A percentile compares a stretch with the other conserved stretches of the same genome.
phyloP scores from a whole-genome alignment of 805 yeast genomes.

The Diddensiella santjacobensis region DNA sequence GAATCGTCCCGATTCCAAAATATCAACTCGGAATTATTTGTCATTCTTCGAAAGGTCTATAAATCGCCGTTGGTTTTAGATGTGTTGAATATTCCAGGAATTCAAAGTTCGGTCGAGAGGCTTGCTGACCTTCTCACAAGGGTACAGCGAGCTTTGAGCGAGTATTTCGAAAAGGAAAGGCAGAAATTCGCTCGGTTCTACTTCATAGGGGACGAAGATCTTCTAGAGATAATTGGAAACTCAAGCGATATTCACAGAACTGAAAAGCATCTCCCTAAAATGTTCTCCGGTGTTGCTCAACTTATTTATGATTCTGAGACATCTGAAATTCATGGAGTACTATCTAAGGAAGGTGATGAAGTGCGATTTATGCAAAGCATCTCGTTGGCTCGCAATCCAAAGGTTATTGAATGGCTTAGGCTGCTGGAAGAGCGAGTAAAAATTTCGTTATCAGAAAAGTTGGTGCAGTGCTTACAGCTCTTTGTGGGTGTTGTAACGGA shows the following conservation, averaged over 20 bases:
- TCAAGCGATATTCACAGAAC: slow-evolving; percentile 43
- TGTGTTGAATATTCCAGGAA: slow-evolving; percentile 46
- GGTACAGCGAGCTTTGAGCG: slow-evolving; percentile 63
- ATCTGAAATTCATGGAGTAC: slow-evolving; percentile 42
- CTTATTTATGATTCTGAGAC: slow-evolving; percentile 37
- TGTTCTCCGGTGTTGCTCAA: slow-evolving; percentile 62
- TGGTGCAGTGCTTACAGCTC: slow-evolving; percentile 33
- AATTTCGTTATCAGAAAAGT: slow-evolving; percentile 41
- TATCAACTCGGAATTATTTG: slow-evolving; percentile 58
- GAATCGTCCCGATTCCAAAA: slow-evolving; percentile 66
- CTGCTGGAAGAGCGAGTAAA: slow-evolving; percentile 54
- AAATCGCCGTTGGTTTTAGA: slow-evolving; percentile 54
- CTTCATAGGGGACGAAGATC: slow-evolving; percentile 86
- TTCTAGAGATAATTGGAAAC: slow-evolving; percentile 77
- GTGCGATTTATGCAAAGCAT: slow-evolving; percentile 41
- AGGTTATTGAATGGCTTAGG: slow-evolving; percentile 59
- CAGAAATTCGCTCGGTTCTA: slow-evolving; percentile 74
- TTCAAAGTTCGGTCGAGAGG: slow-evolving; percentile 46
- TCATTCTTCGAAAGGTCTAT: slow-evolving; percentile 47
- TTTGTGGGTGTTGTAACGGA: slow-evolving; percentile 21
- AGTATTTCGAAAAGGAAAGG: slow-evolving; percentile 77
- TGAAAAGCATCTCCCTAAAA: slow-evolving; percentile 59
- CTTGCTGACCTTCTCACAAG: slow-evolving; percentile 52
- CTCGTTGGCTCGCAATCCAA: slow-evolving; percentile 38
- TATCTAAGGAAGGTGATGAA: slow-evolving; percentile 64